Conservation (phyloP, 2,329 filamentous ascomycete genomes). For the Colletotrichum scovillei region DNA sequence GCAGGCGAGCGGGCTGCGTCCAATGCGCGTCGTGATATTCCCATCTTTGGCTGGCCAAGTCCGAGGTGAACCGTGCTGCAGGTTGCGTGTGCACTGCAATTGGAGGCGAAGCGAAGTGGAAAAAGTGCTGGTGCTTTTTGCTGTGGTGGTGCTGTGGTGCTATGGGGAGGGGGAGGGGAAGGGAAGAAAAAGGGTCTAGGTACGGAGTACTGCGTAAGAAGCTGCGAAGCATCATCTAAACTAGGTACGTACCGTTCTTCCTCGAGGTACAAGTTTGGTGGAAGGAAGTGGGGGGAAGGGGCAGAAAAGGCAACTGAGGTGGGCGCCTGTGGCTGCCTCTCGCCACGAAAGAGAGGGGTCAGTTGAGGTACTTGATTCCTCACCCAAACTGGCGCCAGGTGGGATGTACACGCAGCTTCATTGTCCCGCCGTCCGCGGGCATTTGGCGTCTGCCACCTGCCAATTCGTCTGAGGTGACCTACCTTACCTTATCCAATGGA, state of each 20-base stretch:
- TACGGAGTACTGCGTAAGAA: too few relatives aligned
- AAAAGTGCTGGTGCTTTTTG: slow-evolving; percentile 15
- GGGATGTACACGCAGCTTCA: not conserved
- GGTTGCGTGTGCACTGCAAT: not conserved
- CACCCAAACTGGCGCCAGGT: not conserved
- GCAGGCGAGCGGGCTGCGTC: not conserved
- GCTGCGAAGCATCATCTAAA: not conserved
- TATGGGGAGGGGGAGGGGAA: slow-evolving; percentile 14
- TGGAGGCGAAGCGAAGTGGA: slow-evolving; percentile 25
- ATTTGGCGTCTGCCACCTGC: slow-evolving; percentile 31
- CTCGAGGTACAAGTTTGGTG: not conserved
- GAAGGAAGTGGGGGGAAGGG: slow-evolving; percentile 4
- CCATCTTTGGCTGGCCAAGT: not conserved
- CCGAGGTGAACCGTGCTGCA: not conserved
- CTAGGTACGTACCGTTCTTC: slow-evolving; percentile 3
- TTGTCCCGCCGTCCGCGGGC: slow-evolving; percentile 11
- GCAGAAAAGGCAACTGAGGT: slow-evolving; percentile 23
- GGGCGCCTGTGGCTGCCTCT: slow-evolving; percentile 21
- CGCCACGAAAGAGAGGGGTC: not conserved
- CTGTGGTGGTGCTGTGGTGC: not conserved
- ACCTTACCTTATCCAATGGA: not conserved
- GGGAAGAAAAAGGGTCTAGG: not conserved
- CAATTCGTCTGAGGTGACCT: slow-evolving; percentile 29
- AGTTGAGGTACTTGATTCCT: not conserved
- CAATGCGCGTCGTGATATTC: slow-evolving; percentile 17